Percentiles rank a stretch among this genome's conserved stretches.
Evolutionary conservation across 2,329 filamentous ascomycete genomes (phyloP).

Genomic region (Aspergillus proliferans): DNA sequence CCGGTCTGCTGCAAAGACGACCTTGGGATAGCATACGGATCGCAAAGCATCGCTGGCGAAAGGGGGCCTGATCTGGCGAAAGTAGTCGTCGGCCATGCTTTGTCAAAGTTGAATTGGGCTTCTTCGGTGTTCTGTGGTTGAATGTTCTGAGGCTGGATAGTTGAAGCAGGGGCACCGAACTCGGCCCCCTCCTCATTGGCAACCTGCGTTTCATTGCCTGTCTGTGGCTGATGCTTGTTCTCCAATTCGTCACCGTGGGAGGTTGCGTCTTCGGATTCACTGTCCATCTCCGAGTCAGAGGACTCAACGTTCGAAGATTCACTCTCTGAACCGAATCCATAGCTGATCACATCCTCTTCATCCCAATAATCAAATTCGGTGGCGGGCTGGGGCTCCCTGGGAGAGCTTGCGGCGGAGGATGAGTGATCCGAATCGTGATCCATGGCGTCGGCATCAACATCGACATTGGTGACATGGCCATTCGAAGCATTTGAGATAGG

Average conservation of each 20-base stretch:
- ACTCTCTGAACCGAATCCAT: slow-evolving; percentile 2
- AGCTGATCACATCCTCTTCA: slow-evolving; percentile 3
- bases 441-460: not conserved
- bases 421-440: not conserved
- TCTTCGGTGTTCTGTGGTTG: not conserved
- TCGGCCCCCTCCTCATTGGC: not conserved
- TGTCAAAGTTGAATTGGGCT: not conserved
- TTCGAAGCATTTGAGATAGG: slow-evolving; percentile 1
- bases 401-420: not conserved
- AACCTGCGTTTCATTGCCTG: no score
- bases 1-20: not conserved
- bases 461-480: not conserved
- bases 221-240: not conserved
- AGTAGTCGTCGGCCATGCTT: no score
- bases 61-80: no score
- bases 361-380: slow-evolving; percentile 3
- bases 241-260: slow-evolving; percentile 3
- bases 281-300: not conserved
- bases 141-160: not conserved
- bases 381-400: slow-evolving; percentile 1
- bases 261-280: not conserved
- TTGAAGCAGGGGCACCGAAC: no score
- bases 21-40: not conserved
- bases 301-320: not conserved
- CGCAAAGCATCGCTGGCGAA: not conserved